Evolutionary conservation across 352 stramenopile species (phyloP).

Genomic region (Phytophthora europaea): DNA sequence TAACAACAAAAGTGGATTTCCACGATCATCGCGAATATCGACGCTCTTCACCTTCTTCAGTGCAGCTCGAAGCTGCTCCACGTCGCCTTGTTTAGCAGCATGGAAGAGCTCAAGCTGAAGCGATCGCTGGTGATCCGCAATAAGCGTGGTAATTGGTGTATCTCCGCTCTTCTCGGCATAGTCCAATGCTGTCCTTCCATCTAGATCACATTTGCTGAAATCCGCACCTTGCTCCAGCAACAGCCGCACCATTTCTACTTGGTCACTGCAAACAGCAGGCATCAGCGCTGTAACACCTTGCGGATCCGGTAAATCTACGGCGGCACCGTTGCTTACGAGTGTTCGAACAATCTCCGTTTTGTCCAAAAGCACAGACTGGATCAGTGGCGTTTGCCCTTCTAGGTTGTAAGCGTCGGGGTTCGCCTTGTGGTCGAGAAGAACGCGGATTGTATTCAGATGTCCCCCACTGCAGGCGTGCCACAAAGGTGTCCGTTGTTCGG

Average conservation of each 20-base stretch:
- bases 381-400: neutral
- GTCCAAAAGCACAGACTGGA: neutral
- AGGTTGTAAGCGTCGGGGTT: neutral
- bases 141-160: neutral
- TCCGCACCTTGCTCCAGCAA: neutral
- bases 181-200: neutral
- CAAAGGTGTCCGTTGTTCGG: neutral
- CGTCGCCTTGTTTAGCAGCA: neutral
- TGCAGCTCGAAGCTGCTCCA: neutral
- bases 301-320: neutral
- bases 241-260: neutral
- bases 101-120: neutral
- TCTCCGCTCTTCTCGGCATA: slow-evolving; percentile 1
- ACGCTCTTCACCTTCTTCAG: neutral
- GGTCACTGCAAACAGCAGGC: neutral
- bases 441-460: neutral
- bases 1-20: neutral
- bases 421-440: neutral
- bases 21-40: neutral
- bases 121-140: neutral
- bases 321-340: neutral
- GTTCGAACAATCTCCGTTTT: neutral
- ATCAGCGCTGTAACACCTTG: neutral
- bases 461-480: neutral
- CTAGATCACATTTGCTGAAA: neutral